These are phyloP conservation scores for Fabrea salina DNA, from an alignment of 169 alveolate genomes.

Conservation along the genomic window DNA sequence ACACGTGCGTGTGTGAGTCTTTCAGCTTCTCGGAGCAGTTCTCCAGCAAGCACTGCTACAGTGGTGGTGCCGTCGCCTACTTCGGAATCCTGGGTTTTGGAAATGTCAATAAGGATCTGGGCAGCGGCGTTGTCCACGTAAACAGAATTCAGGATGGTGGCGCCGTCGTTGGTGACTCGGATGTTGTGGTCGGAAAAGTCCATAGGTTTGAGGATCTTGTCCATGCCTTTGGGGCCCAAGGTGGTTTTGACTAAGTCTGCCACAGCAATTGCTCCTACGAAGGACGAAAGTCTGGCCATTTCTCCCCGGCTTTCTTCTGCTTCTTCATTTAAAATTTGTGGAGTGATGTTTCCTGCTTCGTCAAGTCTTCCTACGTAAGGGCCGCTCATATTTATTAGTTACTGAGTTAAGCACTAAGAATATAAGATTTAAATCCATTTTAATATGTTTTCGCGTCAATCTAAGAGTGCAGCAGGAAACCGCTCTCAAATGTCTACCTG, in stretches of 20 bases:
- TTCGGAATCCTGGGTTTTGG: conserved; percentile 80
- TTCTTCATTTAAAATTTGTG: conserved; percentile 92
- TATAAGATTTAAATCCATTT: neutral
- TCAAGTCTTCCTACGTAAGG: conserved; percentile 29
- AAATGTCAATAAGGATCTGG: conserved; percentile 93
- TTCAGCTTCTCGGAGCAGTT: conserved; percentile 83
- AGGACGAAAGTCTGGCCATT: conserved; percentile 93
- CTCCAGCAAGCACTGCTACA: conserved; percentile 87
- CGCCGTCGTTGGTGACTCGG: conserved; percentile 99
- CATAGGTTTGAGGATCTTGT: conserved; percentile 94
- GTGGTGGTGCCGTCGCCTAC: conserved; percentile 89
- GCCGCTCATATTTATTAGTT: conserved; percentile 28
- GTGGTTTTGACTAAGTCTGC: conserved; percentile 99
- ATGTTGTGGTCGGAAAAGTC: conserved; percentile 83
- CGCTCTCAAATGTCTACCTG: too few relatives aligned
- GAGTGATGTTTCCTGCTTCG: conserved; percentile 78
- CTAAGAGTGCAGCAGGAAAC: too few relatives aligned
- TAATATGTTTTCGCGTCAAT: too few relatives aligned
- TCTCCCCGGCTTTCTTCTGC: conserved; percentile 96
- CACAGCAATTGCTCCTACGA: conserved; percentile 99
- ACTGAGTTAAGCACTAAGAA: neutral
- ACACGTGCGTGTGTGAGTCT: conserved; percentile 77
- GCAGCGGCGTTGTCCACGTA: conserved; percentile 99
- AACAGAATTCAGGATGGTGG: conserved; percentile 96
- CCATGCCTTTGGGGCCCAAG: conserved; percentile 99